A percentile compares a stretch with the other conserved stretches of the same genome.
Evolutionary conservation across 768 basidiomycete genomes (phyloP).

Genomic region (Leccinum subgranulosum): DNA sequence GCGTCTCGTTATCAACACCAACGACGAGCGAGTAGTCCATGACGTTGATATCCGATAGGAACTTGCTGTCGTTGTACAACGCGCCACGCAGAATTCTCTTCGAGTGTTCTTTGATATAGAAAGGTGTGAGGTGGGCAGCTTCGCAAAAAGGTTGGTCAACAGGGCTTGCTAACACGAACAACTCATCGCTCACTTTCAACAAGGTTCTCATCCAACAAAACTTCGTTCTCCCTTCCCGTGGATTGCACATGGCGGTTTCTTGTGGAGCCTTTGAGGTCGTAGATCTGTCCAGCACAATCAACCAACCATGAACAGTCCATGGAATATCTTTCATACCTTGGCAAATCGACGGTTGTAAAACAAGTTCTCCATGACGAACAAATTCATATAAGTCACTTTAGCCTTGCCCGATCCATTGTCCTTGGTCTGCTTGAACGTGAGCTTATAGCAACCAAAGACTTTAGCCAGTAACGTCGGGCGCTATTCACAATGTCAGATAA

Average conservation of each 20-base stretch:
- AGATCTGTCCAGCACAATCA: constrained; percentile 55
- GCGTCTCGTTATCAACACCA: constrained; percentile 85
- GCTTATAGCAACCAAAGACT: constrained; percentile 94
- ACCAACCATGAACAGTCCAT: constrained; percentile 1
- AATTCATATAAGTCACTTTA: constrained; percentile 88
- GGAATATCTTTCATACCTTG: constrained; percentile 49
- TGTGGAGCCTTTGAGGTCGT: constrained; percentile 95
- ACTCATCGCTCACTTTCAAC: constrained; percentile 64
- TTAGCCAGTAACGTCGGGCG: constrained; percentile 94
- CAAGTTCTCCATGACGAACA: constrained; percentile 96
- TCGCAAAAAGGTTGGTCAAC: constrained; percentile 9
- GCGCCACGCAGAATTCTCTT: constrained; percentile 91
- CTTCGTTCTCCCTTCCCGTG: constrained; percentile 88
- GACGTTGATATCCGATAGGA: constrained; percentile 89
- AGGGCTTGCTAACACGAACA: neutral
- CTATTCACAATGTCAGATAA: constrained; percentile 37
- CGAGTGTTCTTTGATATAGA: constrained; percentile 95
- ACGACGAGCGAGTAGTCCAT: constrained; percentile 98
- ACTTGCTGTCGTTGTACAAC: constrained; percentile 92
- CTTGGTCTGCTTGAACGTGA: constrained; percentile 81
- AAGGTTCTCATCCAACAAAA: constrained; percentile 94
- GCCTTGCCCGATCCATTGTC: constrained; percentile 61
- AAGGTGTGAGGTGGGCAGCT: constrained; percentile 85
- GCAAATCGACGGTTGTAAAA: constrained; percentile 92
- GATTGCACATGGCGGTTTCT: constrained; percentile 91